Base-by-base conservation (phyloP, 768 basidiomycete genomes). In the Leccinum ochraceum region DNA sequence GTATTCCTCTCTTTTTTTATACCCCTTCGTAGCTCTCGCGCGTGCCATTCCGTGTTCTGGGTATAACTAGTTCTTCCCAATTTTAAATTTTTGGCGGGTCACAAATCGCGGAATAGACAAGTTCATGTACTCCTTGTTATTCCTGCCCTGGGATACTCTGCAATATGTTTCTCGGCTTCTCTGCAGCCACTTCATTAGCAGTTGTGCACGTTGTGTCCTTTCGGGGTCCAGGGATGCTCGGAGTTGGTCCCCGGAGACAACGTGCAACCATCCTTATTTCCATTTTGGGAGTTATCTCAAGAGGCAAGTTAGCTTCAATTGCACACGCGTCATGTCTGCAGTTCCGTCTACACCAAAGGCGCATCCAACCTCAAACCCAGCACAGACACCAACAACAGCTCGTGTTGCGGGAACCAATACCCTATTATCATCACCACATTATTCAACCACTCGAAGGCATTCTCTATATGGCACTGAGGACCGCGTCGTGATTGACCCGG, bases 391-490 rank as follows among this genome's bases (percentile, higher is more conserved):
- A 39, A 82, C 84, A 48, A 78, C 83, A 6, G 65, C 83, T 6
- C 85, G 87, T 22, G 72, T 86, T 9, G 69, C 80, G 20, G 74
- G 77, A 4, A 76, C 77, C 14, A 80, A 75, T 63, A 67, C 77
- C n/a, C 75, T 88, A 9, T 87, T 90, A 61, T 74, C 88, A 2
- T 92, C 93, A 17, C 93, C 92, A 0, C 91, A 94, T 66, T 94
- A 94, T 72, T 75, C 86, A 11, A 93, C 92, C 10, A 91, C 90
- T 1, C 81, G 94, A 51, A 81, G 94, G 57, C 96, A 98, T 72
- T 96, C 95, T 1, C 78, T 98, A 8, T 99, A 99, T 76, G 97
- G 97, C 28, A 94, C 92, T 7, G 97, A 99, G 71, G 97, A 98
- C 75, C 83, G 96, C 51, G 85, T 98, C 46, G 85, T 99, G 59